Evolutionary conservation across 2,329 filamentous ascomycete genomes (phyloP), one percentile per base, ranked within the genome.

Genomic region (Neopestalotiopsis clavispora): DNA sequence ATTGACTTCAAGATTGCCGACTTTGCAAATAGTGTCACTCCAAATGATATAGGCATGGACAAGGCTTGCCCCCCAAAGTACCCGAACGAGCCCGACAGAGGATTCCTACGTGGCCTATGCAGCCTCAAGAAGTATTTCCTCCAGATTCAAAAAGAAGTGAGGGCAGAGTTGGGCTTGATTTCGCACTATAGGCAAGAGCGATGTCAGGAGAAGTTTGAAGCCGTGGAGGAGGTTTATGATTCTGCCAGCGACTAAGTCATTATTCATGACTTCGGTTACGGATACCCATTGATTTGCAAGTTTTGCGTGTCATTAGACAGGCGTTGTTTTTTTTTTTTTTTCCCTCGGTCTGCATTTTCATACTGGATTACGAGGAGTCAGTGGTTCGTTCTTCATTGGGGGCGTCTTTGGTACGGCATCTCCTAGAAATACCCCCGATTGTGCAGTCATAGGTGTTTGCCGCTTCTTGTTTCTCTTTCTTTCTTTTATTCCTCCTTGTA

Each of bases 1-100:
- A 95, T 97, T 77, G 93, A 97, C 79, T 91, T 99, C 82, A 98
- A 98, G 81, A 97, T 99, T 79, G 95, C 97, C 68, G 96, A 99
- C 80, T 99, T 99, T 83, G 96, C 96, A 72, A 99, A 99, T 79
- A 98, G 95, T 76, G 91, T 98, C 45, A 98, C 95, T 1, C 93
- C 94, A 4, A 92, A 96, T 72, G 94, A 97, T 75, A 81, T 90
- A 12, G 85, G 89, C 69, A 81, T 83, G 65, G 85, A 86, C 71
- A 86, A 86, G 75, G 83, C 87, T 4, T 98, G 95, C 74, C 96
- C 96, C 14, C 96, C 96, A 4, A 87, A 89, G 69, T 89, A 97
- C 76, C 93, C 94, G 0, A 83, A 91, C 45, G 91, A 94, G 70
- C 91, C 97, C 6, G 96, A 99, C 74, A 88, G 91, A 34, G 96